A percentile compares a stretch with the other conserved stretches of the same genome.
phyloP scores from a whole-genome alignment of 2,329 filamentous ascomycete species.

The Venturiaceae sp. region DNA sequence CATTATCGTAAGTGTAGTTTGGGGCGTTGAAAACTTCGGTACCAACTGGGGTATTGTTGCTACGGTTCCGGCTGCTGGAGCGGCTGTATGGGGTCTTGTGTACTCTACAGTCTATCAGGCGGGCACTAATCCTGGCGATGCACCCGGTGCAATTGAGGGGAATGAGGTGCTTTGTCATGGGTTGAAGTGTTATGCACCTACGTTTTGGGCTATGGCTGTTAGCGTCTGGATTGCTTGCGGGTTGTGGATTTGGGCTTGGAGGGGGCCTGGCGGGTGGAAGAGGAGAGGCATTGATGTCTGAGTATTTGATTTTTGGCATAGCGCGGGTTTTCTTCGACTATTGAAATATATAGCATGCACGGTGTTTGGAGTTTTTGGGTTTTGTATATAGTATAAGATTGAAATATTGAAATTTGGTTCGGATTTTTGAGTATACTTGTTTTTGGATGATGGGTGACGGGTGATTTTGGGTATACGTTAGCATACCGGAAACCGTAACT shows the following conservation, averaged over 20 bases:
- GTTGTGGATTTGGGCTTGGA: slow-evolving; percentile 72
- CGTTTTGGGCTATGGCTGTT: slow-evolving; percentile 77
- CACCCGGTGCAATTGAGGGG: slow-evolving; percentile 39
- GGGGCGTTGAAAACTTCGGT: slow-evolving; percentile 97
- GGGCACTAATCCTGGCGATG: no score
- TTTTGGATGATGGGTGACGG: neutral
- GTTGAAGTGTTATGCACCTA: slow-evolving; percentile 65
- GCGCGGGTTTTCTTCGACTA: neutral
- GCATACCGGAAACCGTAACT: no score
- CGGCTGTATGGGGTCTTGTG: slow-evolving; percentile 82
- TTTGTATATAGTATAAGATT: no score
- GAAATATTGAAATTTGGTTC: no score
- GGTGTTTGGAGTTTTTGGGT: no score
- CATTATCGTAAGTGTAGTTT: slow-evolving; percentile 91
- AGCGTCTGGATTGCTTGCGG: slow-evolving; percentile 70
- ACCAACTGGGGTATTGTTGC: slow-evolving; percentile 97
- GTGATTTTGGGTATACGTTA: neutral
- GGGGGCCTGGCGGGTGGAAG: slow-evolving; percentile 65
- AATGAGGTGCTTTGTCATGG: slow-evolving; percentile 64
- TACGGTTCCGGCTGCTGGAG: slow-evolving; percentile 79
- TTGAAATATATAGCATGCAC: no score
- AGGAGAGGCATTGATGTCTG: slow-evolving; percentile 62
- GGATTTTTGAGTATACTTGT: neutral
- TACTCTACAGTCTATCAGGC: slow-evolving; percentile 75
- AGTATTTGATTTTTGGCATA: neutral